Conservation (phyloP, 2,329 filamentous ascomycete species). For the Penicillium hesseltinei region DNA sequence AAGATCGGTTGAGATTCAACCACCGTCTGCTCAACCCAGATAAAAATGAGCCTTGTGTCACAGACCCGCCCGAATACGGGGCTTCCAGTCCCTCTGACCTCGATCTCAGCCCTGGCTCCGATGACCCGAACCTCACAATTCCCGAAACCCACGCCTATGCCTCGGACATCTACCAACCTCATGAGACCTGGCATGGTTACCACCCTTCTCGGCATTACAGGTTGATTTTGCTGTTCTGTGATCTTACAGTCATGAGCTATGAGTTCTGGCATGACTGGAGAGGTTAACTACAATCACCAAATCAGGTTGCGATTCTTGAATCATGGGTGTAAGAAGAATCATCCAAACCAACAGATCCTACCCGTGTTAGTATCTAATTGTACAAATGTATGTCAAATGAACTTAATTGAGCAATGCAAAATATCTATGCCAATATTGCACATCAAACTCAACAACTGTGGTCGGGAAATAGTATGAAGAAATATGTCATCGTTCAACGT, state of each 20-base stretch:
- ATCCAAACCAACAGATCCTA: not conserved
- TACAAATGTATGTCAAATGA: not conserved
- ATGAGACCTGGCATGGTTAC: slow-evolving; percentile 40
- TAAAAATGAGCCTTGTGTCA: not conserved
- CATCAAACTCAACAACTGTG: not conserved
- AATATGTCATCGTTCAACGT: not conserved
- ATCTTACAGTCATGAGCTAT: slow-evolving; percentile 59
- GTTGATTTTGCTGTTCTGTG: slow-evolving; percentile 56
- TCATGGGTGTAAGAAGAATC: not conserved
- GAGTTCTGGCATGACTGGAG: slow-evolving; percentile 53
- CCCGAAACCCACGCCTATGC: slow-evolving; percentile 38
- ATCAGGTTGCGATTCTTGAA: not conserved
- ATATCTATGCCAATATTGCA: too few relatives aligned
- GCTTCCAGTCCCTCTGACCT: not conserved
- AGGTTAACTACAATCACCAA: not conserved
- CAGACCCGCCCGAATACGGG: not conserved
- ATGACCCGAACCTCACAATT: slow-evolving; percentile 21
- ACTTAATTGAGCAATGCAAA: not conserved
- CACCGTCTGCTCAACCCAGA: slow-evolving; percentile 12
- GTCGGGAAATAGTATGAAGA: not conserved
- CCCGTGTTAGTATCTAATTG: not conserved
- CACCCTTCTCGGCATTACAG: slow-evolving; percentile 48
- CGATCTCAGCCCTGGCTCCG: not conserved
- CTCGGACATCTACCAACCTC: slow-evolving; percentile 31
- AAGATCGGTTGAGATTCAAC: slow-evolving; percentile 21